phyloP scores from a whole-genome alignment of 1,139 yeast genomes.

The Yamadazyma conglobata region DNA sequence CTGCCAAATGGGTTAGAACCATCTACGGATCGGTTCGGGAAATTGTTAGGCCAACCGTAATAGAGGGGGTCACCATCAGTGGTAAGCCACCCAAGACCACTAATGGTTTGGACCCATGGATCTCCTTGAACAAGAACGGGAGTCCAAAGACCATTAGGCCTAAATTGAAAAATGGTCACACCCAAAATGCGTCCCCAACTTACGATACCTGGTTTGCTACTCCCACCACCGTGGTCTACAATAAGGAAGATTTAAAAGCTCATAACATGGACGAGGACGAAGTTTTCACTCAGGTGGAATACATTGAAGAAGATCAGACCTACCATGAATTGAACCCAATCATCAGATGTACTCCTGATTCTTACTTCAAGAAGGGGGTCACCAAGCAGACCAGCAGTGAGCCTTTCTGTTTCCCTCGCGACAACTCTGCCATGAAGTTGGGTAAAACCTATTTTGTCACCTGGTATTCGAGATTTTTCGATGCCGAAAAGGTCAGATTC shows the following conservation, averaged over 20 bases:
- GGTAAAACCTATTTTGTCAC: conserved; percentile 70
- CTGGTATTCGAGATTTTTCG: conserved; percentile 70
- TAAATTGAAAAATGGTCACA: conserved; percentile 64
- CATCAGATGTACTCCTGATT: conserved; percentile 80
- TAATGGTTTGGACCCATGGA: conserved; percentile 77
- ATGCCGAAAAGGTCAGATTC: conserved; percentile 56
- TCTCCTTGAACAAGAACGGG: conserved; percentile 72
- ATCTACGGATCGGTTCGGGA: conserved; percentile 54
- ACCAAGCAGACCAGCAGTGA: conserved; percentile 55
- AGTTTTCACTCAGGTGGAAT: conserved; percentile 49
- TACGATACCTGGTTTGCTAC: conserved; percentile 77
- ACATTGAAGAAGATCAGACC: conserved; percentile 62
- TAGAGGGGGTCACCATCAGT: conserved; percentile 76
- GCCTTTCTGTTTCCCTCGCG: conserved; percentile 82
- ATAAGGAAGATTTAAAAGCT: conserved; percentile 61
- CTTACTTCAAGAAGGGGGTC: conserved; percentile 61
- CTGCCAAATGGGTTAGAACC: conserved; percentile 74
- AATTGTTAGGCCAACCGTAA: conserved; percentile 75
- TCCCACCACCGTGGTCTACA: conserved; percentile 53
- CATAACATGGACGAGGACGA: conserved; percentile 66
- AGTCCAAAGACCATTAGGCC: conserved; percentile 79
- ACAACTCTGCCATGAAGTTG: conserved; percentile 49
- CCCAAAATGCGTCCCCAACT: conserved; percentile 64
- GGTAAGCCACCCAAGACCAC: conserved; percentile 68
- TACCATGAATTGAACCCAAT: conserved; percentile 71